A percentile compares a stretch with the other conserved stretches of the same genome.
Conservation (phyloP, 495 filamentous ascomycete species). For the Cercophora scortea region DNA sequence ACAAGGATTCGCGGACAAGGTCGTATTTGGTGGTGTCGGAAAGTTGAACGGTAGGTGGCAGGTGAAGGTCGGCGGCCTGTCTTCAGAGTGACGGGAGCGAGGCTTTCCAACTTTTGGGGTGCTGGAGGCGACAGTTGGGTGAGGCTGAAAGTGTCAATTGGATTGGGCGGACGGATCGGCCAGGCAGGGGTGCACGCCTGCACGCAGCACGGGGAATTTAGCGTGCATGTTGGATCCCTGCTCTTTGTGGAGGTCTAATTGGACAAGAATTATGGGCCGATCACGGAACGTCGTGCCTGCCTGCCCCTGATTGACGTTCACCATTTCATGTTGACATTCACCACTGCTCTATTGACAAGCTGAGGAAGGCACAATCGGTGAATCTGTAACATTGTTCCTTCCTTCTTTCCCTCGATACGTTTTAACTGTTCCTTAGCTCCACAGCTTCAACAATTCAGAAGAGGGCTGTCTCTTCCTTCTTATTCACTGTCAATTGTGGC, state of each 20-base stretch:
- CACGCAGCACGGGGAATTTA: neutral
- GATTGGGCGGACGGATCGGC: neutral
- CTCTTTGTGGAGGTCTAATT: neutral
- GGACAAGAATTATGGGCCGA: neutral
- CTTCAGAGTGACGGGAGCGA: neutral
- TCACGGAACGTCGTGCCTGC: too few relatives aligned
- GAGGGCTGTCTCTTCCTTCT: too few relatives aligned
- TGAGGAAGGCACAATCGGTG: too few relatives aligned
- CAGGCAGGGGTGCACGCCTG: neutral
- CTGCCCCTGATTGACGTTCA: too few relatives aligned
- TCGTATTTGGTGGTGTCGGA: neutral
- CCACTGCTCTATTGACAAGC: too few relatives aligned
- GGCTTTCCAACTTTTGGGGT: neutral
- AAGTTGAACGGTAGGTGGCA: neutral
- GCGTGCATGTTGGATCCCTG: neutral
- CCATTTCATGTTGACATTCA: too few relatives aligned
- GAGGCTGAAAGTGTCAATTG: neutral
- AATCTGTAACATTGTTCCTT: too few relatives aligned
- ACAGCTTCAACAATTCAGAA: too few relatives aligned
- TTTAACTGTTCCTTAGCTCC: too few relatives aligned
- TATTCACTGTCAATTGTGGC: too few relatives aligned
- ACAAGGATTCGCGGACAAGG: neutral
- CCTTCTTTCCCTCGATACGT: too few relatives aligned
- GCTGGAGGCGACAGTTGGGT: neutral
- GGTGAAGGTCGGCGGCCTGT: neutral